Evolutionary conservation across 345 rosid genomes (phyloP), one percentile per base, ranked within the genome.

Genomic region (Anacardium occidentale): DNA sequence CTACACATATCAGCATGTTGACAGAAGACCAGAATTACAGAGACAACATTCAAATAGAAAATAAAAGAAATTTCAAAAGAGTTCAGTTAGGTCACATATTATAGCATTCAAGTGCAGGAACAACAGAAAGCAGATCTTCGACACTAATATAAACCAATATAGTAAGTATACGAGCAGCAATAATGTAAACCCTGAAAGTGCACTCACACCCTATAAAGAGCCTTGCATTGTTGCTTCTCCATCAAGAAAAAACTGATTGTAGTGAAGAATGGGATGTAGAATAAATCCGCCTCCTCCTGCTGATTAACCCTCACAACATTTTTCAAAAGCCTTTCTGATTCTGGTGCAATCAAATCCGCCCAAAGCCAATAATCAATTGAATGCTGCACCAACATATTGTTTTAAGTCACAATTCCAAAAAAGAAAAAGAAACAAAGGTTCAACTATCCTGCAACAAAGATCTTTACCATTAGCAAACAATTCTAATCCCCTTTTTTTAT

Each of bases 161-260:
- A 15, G 68, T 47, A 61, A 11, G 64, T 55, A 69, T 7, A 70
- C 4, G 62, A 22, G 48, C 29, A 64, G 20, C 62, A 64, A 37
- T 57, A 69, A 70, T 52, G 32, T 55, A 81, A 82, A 76, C 55
- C 20, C 15, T 29, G 76, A 72, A 81, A 85, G 76, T 45, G 84
- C 93, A 91, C 97, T 95, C 97, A 91, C 96, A 95, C 98, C 99
- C 99, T 88, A 83, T 95, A 95, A 80, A 95, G 97, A 40, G 98
- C 84, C 85, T 95, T 95, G 97, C 98, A 92, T 45, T 88, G 87
- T 72, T 92, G 97, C 84, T 86, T 92, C 86, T 92, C 99, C 88
- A 92, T 18, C 79, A 92, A 85, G 91, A 95, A 95, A 75, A 91
- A 95, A 78, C 98, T 92, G 70, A 92, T 89, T 0, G 98, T 95